Evolutionary conservation across 306 rosid genomes (phyloP).

Genomic region (Dicorynia guianensis): DNA sequence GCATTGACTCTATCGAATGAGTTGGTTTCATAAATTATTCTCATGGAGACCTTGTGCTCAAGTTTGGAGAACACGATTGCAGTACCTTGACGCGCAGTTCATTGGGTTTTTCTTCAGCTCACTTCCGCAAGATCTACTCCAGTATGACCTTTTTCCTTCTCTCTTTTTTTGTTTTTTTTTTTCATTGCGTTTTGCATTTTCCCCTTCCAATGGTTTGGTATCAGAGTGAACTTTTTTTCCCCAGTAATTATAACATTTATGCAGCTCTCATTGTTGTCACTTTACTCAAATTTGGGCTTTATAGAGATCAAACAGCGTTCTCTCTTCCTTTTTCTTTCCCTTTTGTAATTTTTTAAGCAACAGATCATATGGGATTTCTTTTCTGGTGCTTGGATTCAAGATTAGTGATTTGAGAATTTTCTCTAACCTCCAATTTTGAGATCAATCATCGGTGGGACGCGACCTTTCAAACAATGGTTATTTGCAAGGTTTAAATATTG

Average conservation of each 20-base stretch:
- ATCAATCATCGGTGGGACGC: conserved; percentile 42
- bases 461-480: conserved; percentile 48
- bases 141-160: conserved; percentile 67
- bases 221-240: conserved; percentile 48
- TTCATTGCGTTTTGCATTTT: conserved; percentile 29
- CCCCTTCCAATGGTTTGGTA: conserved; percentile 50
- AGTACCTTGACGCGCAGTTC: conserved; percentile 48
- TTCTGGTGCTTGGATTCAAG: conserved; percentile 50
- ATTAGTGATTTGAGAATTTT: conserved; percentile 20
- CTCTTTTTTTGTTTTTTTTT: too few relatives aligned
- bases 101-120: conserved; percentile 58
- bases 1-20: conserved; percentile 45
- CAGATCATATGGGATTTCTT: conserved; percentile 32
- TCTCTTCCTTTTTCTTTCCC: conserved; percentile 33
- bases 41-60: conserved; percentile 52
- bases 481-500: conserved; percentile 48
- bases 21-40: conserved; percentile 45
- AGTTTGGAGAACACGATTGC: conserved; percentile 61
- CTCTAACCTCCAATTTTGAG: conserved; percentile 40
- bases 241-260: conserved; percentile 26
- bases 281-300: conserved; percentile 57
- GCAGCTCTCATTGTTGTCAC: conserved; percentile 40
- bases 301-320: conserved; percentile 44
- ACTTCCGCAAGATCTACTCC: conserved; percentile 82
- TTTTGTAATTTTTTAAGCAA: neutral